phyloP scores from a whole-genome alignment of 257 asterid species.

The Ligustrum vulgare region DNA sequence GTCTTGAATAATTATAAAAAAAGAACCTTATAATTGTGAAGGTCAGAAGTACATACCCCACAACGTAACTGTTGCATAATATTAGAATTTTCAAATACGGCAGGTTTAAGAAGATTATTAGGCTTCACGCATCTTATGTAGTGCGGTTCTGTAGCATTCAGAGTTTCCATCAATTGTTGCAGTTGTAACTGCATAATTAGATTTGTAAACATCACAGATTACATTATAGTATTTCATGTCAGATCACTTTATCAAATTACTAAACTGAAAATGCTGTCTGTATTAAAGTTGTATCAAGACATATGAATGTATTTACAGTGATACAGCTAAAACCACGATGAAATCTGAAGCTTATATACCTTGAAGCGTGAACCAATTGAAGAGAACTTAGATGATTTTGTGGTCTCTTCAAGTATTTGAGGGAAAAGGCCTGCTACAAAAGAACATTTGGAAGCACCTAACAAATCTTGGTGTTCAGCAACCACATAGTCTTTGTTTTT shows the following conservation, averaged over 20 bases:
- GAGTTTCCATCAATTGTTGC: slow-evolving; percentile 87
- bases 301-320: slow-evolving; percentile 2
- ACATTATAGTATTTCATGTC: slow-evolving; percentile 12
- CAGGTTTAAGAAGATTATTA: slow-evolving; percentile 91
- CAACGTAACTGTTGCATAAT: slow-evolving; percentile 93
- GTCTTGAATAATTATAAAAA: neutral
- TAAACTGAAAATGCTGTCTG: neutral
- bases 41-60: slow-evolving; percentile 69
- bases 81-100: slow-evolving; percentile 84
- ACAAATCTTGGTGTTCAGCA: slow-evolving; percentile 92
- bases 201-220: slow-evolving; percentile 19
- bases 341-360: slow-evolving; percentile 45
- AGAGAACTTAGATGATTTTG: slow-evolving; percentile 93
- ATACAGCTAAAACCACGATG: neutral
- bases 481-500: slow-evolving; percentile 97
- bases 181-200: slow-evolving; percentile 81
- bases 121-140: slow-evolving; percentile 98
- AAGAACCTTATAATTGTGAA: slow-evolving; percentile 9
- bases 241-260: slow-evolving; percentile 16
- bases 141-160: slow-evolving; percentile 95
- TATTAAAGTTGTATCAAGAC: neutral
- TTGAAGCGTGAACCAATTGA: slow-evolving; percentile 97
- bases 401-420: slow-evolving; percentile 68
- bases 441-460: slow-evolving; percentile 77
- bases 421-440: slow-evolving; percentile 99